Evolutionary conservation across 495 filamentous ascomycete species (phyloP), one percentile per base, ranked within the genome.

Genomic region (Penicillium mononematosum): DNA sequence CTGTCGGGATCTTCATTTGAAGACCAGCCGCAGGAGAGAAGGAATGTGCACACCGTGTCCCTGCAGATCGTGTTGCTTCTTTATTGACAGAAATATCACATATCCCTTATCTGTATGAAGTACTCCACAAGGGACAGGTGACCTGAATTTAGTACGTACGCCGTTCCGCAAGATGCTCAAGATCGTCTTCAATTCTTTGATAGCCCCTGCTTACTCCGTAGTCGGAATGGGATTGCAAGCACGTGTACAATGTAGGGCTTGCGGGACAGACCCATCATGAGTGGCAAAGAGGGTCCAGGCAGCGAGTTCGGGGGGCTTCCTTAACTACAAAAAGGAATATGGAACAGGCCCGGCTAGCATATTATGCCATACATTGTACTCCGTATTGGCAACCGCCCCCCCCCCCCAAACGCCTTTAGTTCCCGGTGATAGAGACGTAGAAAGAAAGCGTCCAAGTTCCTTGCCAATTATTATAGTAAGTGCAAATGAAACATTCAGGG

Each of bases 81-180:
- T 16, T 42, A 32, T 20, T 42, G 11, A 19, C 49, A 43, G 19
- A 27, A 44, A 49, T 34, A 16, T 4, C 42, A 44, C 20, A 53
- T 41, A 14, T 38, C 10, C 50, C 32, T 44, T 53, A 43, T 58
- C 50, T 43, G 10, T 14, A 34, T 3, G 12, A 34, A 34, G 10
- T 34, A 19, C 19, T 31, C 34, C 32, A 44, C 12, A 36, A 20
- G 16, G 38, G 14, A 51, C 60, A 58, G 57, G 22, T 60, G 57
- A 63, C 54, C 47, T 43, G 32, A 11, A 19, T 16, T 14, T 38
- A 27, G 48, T 11, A 31, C 36, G 19, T 3, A 43, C 9, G 19
- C 53, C 49, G 42, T 54, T 31, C 51, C 46, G 29, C 42, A 62
- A 29, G 38, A 47, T 47, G 52, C 55, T 64, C 52, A 34, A 61